These are phyloP conservation scores for Fremontodendron californicum DNA, from an alignment of 345 rosid genomes.

Conservation along the genomic window DNA sequence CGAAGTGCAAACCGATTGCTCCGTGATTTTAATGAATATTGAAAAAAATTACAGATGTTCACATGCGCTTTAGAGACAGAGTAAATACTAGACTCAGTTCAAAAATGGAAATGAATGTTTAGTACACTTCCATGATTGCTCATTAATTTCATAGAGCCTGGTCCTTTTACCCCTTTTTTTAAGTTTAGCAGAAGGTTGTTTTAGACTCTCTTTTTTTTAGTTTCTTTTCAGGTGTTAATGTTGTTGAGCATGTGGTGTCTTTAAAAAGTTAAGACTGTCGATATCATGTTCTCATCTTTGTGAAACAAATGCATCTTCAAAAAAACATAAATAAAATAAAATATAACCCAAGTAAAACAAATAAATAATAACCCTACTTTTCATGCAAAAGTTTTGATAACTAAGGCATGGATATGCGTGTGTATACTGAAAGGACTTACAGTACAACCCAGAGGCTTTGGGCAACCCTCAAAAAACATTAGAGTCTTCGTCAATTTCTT, in stretches of 20 bases:
- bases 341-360: background rate
- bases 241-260: background rate
- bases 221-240: background rate
- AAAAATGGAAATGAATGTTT: background rate
- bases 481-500: constrained; percentile 74
- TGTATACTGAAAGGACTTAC: constrained; percentile 49
- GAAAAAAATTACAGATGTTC: background rate
- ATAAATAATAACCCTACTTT: background rate
- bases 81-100: background rate
- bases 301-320: background rate
- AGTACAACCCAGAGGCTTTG: constrained; percentile 94
- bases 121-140: background rate
- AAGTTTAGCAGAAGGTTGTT: background rate
- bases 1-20: background rate
- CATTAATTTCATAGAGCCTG: background rate
- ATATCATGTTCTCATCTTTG: background rate
- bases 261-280: background rate
- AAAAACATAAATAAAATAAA: background rate
- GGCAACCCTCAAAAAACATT: constrained; percentile 96
- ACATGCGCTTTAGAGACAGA: background rate
- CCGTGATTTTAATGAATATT: background rate
- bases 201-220: background rate
- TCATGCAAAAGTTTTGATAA: background rate
- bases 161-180: background rate
- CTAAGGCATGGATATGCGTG: background rate